Evolutionary conservation across 805 yeast genomes (phyloP).

Genomic region (Blastobotrys parvus): DNA sequence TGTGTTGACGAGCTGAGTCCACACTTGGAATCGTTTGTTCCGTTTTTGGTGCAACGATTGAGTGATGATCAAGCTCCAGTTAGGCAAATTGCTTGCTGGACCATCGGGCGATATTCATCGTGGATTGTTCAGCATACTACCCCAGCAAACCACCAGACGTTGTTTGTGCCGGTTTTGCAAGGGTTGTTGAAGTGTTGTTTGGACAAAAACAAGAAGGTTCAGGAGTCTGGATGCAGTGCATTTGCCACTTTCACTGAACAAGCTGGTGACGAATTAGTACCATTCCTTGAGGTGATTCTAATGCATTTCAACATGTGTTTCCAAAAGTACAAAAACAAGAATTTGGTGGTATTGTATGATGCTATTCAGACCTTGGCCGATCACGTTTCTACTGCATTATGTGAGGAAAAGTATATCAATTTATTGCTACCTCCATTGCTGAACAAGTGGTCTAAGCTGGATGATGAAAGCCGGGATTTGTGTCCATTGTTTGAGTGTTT

Average conservation of each 20-base stretch:
- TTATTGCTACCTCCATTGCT: constrained; percentile 73
- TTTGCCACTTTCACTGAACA: constrained; percentile 76
- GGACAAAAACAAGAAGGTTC: constrained; percentile 87
- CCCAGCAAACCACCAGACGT: constrained; percentile 42
- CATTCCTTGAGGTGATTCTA: constrained; percentile 58
- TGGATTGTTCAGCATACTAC: constrained; percentile 56
- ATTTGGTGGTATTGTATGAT: constrained; percentile 75
- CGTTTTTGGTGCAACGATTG: constrained; percentile 74
- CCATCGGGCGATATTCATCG: constrained; percentile 71
- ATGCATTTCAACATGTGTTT: constrained; percentile 69
- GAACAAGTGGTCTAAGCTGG: constrained; percentile 65
- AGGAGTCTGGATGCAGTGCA: constrained; percentile 87
- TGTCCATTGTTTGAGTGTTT: constrained; percentile 93
- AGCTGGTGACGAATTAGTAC: constrained; percentile 54
- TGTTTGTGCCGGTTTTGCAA: constrained; percentile 69
- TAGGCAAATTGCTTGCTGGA: constrained; percentile 93
- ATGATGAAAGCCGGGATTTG: constrained; percentile 73
- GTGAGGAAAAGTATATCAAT: constrained; percentile 48
- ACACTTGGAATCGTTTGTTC: constrained; percentile 72
- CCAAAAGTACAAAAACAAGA: constrained; percentile 68
- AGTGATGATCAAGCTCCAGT: constrained; percentile 73
- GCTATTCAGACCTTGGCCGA: constrained; percentile 87
- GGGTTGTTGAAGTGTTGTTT: constrained; percentile 66
- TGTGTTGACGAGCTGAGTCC: constrained; percentile 63
- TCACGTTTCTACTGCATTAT: constrained; percentile 51